Base-by-base conservation (phyloP, 345 rosid genomes). In the Pugionium dolabratum region DNA sequence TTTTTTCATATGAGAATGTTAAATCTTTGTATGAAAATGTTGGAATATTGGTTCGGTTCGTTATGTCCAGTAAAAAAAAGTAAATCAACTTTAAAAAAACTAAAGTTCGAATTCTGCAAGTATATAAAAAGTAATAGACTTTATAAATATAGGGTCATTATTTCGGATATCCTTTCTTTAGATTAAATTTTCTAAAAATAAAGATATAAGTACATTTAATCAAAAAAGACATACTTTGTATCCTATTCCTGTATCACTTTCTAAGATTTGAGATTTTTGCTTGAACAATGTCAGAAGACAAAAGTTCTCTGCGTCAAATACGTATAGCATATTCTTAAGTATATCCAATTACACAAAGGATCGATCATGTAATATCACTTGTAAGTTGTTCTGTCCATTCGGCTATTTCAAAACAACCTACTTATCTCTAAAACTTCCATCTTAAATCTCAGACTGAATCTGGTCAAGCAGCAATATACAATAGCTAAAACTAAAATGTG, bases 221-320 rank as follows among this genome's bases (percentile, higher is more conserved):
- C 5, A 40, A 43, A 52, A 36, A 3, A 35, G 55, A 40, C 34
- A 37, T 29, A 45, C 62, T 54, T 51, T 60, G 59, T 60, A 60
- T 70, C 67, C 7, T 52, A 70, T 70, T 70, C 74, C 47, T 32
- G 49, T 45, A 28, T 45, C 57, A 62, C 36, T 48, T 62, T 62
- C 46, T 55, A 62, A 71, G 57, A 62, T 71, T 46, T 54, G 50
- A 36, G 69, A 46, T 70, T 71, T 1, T 63, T 40, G 52, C 55
- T 55, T 55, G 58, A 55, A 55, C 43, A 55, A 54, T 55, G 70
- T 48, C 70, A 31, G n/a, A 10, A 32, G 39, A 64, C 43, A 33
- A 56, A 70, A 71, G 48, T 39, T 56, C 58, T 39, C 32, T 33
- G 57, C 37, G 42, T 31, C 27, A 41, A 18, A 45, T 42, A 71